A percentile compares a stretch with the other conserved stretches of the same genome.
Evolutionary conservation across 495 filamentous ascomycete genomes (phyloP).

Genomic region (Penicillium cinerascens): DNA sequence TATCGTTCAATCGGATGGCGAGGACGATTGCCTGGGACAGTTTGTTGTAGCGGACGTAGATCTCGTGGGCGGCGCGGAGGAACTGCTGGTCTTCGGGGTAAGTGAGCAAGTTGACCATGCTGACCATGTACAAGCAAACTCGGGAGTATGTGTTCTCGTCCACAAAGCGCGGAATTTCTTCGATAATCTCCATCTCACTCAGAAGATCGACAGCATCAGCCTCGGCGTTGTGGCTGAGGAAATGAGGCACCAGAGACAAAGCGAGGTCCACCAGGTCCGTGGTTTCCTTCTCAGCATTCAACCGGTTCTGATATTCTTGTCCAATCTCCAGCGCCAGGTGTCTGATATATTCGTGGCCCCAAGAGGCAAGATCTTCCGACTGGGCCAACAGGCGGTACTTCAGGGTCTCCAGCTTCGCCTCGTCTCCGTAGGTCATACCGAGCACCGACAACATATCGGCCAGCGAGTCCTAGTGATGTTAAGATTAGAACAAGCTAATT

Average conservation of each 20-base stretch:
- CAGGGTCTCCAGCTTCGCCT: conserved; percentile 89
- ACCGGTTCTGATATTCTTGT: conserved; percentile 80
- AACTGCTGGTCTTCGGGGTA: conserved; percentile 96
- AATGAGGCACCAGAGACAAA: conserved; percentile 82
- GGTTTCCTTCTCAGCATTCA: conserved; percentile 58
- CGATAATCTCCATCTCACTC: conserved; percentile 95
- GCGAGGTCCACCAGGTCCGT: conserved; percentile 81
- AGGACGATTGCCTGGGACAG: conserved; percentile 90
- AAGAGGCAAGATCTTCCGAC: conserved; percentile 88
- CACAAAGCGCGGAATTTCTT: conserved; percentile 80
- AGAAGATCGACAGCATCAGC: conserved; percentile 96
- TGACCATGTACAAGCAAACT: conserved; percentile 97
- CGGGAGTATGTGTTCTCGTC: conserved; percentile 91
- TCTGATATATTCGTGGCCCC: conserved; percentile 98
- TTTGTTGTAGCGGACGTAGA: conserved; percentile 90
- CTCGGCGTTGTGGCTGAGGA: conserved; percentile 95
- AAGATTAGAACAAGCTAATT: conserved; percentile 1
- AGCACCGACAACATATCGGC: conserved; percentile 96
- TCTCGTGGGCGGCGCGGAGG: conserved; percentile 81
- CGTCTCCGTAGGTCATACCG: conserved; percentile 98
- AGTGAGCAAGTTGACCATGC: conserved; percentile 96
- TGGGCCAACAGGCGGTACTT: conserved; percentile 91
- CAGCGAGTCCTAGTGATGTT: conserved; percentile 58
- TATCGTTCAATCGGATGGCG: conserved; percentile 88
- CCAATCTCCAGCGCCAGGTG: conserved; percentile 96